Percentiles rank a stretch among this genome's conserved stretches.
Conservation (phyloP, 2,329 filamentous ascomycete genomes). For the Fonsecaea nubica region DNA sequence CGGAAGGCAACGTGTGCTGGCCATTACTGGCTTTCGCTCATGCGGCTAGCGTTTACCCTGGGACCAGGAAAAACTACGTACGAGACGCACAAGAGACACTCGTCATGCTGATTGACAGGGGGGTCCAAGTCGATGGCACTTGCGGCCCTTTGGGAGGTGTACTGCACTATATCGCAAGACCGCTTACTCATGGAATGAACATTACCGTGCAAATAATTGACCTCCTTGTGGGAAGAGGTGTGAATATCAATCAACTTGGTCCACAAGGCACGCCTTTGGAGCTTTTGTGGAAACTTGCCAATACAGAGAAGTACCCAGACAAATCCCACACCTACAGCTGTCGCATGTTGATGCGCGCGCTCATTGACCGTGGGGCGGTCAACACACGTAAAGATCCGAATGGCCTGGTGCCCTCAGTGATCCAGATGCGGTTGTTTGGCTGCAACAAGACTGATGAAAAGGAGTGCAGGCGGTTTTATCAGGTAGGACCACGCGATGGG, state of each 20-base stretch:
- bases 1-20: not conserved
- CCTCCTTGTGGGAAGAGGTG: not conserved
- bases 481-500: not conserved
- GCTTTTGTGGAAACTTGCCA: constrained; percentile 1
- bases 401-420: not conserved
- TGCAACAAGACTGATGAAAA: not conserved
- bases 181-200: no score
- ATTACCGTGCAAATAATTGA: not conserved
- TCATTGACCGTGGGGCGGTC: not conserved
- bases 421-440: not conserved
- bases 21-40: not conserved
- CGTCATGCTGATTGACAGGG: not conserved
- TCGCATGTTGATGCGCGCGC: not conserved
- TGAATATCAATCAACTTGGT: constrained; percentile 1
- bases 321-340: no score
- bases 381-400: constrained; percentile 1
- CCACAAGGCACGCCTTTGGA: not conserved
- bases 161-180: not conserved
- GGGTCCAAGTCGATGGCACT: not conserved
- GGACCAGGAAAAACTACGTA: not conserved
- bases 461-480: not conserved
- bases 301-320: not conserved
- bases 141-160: not conserved
- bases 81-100: not conserved
- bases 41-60: no score